Evolutionary conservation across 2,329 filamentous ascomycete genomes (phyloP).

Genomic region (Aspergillus oerlinghausenensis): DNA sequence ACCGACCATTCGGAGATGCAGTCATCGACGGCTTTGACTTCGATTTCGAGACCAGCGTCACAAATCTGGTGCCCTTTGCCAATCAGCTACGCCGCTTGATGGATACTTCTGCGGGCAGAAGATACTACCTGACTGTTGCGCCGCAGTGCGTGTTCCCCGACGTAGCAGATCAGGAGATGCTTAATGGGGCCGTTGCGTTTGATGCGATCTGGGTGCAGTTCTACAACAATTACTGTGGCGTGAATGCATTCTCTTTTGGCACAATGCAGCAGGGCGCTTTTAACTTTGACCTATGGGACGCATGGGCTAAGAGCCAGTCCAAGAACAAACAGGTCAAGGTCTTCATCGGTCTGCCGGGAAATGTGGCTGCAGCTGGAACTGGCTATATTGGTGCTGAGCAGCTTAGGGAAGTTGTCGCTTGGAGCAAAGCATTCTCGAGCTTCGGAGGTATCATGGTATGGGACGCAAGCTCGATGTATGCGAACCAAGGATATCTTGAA

Average conservation of each 20-base stretch:
- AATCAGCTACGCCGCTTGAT: conserved; percentile 53
- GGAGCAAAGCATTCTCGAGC: conserved; percentile 51
- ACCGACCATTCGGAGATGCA: conserved; percentile 63
- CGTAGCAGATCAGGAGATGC: conserved; percentile 52
- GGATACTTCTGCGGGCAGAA: conserved; percentile 48
- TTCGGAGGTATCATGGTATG: conserved; percentile 68
- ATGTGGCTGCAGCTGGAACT: conserved; percentile 47
- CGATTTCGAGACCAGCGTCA: conserved; percentile 61
- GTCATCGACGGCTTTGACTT: conserved; percentile 72
- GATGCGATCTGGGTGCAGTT: conserved; percentile 63
- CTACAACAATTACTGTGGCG: conserved; percentile 67
- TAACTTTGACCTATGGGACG: conserved; percentile 62
- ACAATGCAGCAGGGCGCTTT: conserved; percentile 48
- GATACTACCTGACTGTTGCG: conserved; percentile 59
- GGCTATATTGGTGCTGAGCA: conserved; percentile 51
- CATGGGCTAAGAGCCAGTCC: conserved; percentile 56
- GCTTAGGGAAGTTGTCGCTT: conserved; percentile 50
- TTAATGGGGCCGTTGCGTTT: conserved; percentile 52
- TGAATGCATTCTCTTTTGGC: conserved; percentile 48
- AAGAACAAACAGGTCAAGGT: conserved; percentile 59
- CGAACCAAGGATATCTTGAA: conserved; percentile 54
- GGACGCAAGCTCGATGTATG: conserved; percentile 60
- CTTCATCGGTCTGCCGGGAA: conserved; percentile 58
- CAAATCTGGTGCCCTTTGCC: conserved; percentile 60
- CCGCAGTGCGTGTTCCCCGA: conserved; percentile 68